Evolutionary conservation across 129 eudicot species (phyloP).

Genomic region (Artemisia tridentata): DNA sequence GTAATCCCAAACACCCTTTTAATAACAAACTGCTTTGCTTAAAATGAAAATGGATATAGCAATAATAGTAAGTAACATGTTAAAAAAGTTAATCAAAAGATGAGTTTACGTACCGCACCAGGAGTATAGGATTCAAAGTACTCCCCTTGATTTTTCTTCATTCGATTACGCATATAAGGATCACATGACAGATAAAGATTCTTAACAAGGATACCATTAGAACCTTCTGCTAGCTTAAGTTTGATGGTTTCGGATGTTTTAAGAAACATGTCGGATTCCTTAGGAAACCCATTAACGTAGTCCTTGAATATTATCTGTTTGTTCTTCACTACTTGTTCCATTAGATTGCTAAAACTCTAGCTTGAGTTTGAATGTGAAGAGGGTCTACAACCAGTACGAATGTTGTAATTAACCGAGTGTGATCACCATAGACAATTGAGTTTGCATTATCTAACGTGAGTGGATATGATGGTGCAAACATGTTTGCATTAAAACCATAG

Average conservation of each 20-base stretch:
- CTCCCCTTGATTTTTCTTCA: slow-evolving; percentile 22
- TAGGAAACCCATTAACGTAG: slow-evolving; percentile 41
- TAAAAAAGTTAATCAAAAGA: background rate
- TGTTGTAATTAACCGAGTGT: too few relatives aligned
- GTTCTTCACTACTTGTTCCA: slow-evolving; percentile 24
- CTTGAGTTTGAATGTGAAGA: too few relatives aligned
- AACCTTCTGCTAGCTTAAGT: slow-evolving; percentile 38
- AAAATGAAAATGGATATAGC: too few relatives aligned
- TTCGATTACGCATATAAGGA: slow-evolving; percentile 38
- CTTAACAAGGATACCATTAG: slow-evolving; percentile 33
- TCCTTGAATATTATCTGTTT: slow-evolving; percentile 29
- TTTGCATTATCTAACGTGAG: too few relatives aligned
- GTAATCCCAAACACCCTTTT: too few relatives aligned
- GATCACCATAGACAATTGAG: too few relatives aligned
- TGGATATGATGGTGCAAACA: too few relatives aligned
- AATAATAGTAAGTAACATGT: background rate
- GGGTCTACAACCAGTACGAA: too few relatives aligned
- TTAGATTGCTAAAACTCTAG: slow-evolving; percentile 9
- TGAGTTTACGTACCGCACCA: slow-evolving; percentile 33
- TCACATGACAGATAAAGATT: slow-evolving; percentile 40
- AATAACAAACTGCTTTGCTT: too few relatives aligned
- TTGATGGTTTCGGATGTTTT: background rate
- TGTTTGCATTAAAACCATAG: too few relatives aligned
- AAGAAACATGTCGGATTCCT: slow-evolving; percentile 39
- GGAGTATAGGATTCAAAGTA: slow-evolving; percentile 37